A percentile compares a stretch with the other conserved stretches of the same genome.
These are phyloP conservation scores for Aschersonia sp. DNA, from an alignment of 2,329 filamentous ascomycete genomes.

Conservation along the genomic window DNA sequence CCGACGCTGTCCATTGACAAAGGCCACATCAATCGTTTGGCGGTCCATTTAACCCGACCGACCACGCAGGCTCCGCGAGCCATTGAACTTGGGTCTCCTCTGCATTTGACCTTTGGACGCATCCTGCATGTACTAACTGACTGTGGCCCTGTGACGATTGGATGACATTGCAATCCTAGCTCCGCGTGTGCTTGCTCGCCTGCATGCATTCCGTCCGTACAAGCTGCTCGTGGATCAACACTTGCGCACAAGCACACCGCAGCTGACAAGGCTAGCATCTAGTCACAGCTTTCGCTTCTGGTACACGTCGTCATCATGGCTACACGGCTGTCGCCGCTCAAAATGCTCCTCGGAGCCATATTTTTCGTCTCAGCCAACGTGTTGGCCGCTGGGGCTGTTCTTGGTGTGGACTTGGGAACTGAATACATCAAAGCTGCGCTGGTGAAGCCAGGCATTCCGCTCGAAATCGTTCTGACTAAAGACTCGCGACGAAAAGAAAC, in stretches of 20 bases:
- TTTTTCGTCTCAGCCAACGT: slow-evolving; percentile 27
- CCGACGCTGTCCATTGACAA: not conserved
- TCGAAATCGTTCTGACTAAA: slow-evolving; percentile 95
- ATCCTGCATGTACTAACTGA: not conserved
- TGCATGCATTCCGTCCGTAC: no score
- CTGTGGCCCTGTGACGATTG: no score
- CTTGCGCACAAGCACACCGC: no score
- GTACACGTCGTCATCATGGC: slow-evolving; percentile 17
- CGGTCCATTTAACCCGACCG: not conserved
- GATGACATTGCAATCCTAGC: no score
- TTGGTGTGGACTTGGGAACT: slow-evolving; percentile 88
- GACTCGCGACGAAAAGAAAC: slow-evolving; percentile 94
- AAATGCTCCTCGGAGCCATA: slow-evolving; percentile 21
- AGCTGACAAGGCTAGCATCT: not conserved
- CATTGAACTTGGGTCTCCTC: not conserved
- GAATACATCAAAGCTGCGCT: slow-evolving; percentile 94
- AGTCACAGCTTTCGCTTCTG: not conserved
- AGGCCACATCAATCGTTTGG: not conserved
- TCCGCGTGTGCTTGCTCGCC: no score
- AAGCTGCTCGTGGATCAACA: no score
- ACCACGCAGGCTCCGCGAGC: not conserved
- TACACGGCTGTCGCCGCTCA: slow-evolving; percentile 19
- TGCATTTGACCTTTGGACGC: not conserved
- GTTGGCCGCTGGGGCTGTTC: slow-evolving; percentile 52
- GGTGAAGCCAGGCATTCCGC: slow-evolving; percentile 90